Base-by-base conservation (phyloP, 768 basidiomycete species). In the Russula olivacea region DNA sequence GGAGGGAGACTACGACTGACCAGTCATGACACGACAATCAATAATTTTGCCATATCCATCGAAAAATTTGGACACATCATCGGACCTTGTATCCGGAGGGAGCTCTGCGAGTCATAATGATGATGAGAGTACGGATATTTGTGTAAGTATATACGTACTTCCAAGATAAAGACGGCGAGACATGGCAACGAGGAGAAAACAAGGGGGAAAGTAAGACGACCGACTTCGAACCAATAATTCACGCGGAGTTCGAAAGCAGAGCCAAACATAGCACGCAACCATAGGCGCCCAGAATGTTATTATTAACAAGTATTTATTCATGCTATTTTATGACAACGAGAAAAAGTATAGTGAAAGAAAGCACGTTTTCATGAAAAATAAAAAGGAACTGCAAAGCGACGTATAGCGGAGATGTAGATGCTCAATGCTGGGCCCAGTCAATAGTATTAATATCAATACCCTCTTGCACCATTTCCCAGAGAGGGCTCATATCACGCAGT, bases 381-480 rank as follows among this genome's bases (percentile, higher is more conserved):
- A 25, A 23, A 28, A 41, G 51, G 43, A 38, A 14, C 38, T 12
- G 48, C 19, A 58, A 30, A 45, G 53, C 25, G 49, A 19, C 25
- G 40, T 43, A 60, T 21, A 45, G 21, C 54, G 21, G 45, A 63
- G 7, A 51, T 23, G 28, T 36, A 12, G n/a, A 36, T 14, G 34
- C 41, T 76, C 74, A 82, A 67, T 81, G 80, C 72, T 83, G 91
- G 51, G 91, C 89, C 95, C 95, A 98, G 76, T 98, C 83, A 72
- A 98, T 99, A 19, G 89, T 81, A 72, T 86, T 93, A 69, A 98
- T 83, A 74, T 99, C 97, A 63, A 98, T 95, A 48, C 96, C 96
- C 73, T 98, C 97, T 76, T 97, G 93, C 17, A 98, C 95, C 95
- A 99, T 98, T 77, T 99, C 97, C 96, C 96, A 99, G 58, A 99